Evolutionary conservation across 2,329 filamentous ascomycete species (phyloP), one percentile per base, ranked within the genome.

Genomic region (Decorospora gaudefroyi): DNA sequence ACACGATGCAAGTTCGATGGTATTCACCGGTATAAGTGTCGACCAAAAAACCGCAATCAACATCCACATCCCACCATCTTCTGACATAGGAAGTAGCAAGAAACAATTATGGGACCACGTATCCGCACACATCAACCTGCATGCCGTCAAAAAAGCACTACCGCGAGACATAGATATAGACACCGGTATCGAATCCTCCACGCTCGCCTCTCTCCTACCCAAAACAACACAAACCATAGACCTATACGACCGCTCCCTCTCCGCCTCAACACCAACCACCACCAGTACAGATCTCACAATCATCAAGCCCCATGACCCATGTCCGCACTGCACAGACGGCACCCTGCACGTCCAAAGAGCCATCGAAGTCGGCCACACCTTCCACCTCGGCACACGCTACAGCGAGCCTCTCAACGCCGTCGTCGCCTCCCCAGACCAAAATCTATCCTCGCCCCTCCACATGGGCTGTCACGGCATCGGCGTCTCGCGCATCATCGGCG

Each of bases 381-480:
- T 99, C 72, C 85, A 95, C 68, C 83, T 99, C 1, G 91, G 92
- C 8, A 91, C 88, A 1, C 83, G 91, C 19, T 99, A 99, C 73
- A 91, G 87, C 16, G 76, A 81, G 13, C 86, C 90, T 0, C 77
- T 99, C 0, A 74, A 79, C 6, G 87, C 88, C 1, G 76, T 72
- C 1, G 79, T 93, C 2, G 73, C 75, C 10, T 55, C 58, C 76
- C 17, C 78, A 73, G 17, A 61, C 56, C 21, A 52, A 55, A 49
- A 26, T 19, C 53, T 71, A 11, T 67, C 68, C 6, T 76, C 83
- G 0, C 77, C 84, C 0, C 79, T 96, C 62, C 83, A 95, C 54
- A 99, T 99, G 93, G 93, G 93, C 42, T 99, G 93, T 67, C 90
- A 96, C 65, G 93, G 93, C 1, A 95, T 99, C 49, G 93, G 93